Evolutionary conservation across 192 early-diverging fungal genomes (phyloP).

Genomic region (Lobosporangium transversale): DNA sequence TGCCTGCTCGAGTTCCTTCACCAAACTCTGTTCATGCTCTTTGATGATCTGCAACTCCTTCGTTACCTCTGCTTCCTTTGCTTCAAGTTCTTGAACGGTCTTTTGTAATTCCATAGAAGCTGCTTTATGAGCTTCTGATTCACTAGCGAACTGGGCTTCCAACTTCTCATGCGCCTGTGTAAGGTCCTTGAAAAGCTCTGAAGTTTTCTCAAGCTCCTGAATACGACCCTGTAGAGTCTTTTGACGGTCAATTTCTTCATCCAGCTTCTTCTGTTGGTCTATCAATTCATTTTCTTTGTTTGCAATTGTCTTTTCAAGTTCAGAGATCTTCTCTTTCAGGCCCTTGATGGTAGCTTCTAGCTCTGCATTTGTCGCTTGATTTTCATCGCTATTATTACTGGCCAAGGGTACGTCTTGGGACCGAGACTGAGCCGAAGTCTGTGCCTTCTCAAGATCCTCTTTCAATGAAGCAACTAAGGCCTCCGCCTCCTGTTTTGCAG

Average conservation of each 20-base stretch:
- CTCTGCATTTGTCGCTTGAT: background rate
- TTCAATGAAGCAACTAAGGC: slow-evolving; percentile 25
- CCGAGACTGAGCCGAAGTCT: no score
- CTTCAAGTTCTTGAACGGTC: slow-evolving; percentile 9
- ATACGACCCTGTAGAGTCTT: slow-evolving; percentile 18
- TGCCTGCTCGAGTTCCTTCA: slow-evolving; percentile 46
- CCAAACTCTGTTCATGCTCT: slow-evolving; percentile 13
- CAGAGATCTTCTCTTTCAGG: slow-evolving; percentile 17
- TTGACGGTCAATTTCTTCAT: slow-evolving; percentile 17
- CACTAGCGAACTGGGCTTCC: background rate
- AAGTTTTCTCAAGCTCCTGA: slow-evolving; percentile 20
- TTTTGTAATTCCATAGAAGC: background rate
- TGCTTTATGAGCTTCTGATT: background rate
- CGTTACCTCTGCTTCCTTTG: slow-evolving; percentile 9
- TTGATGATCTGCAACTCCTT: slow-evolving; percentile 14
- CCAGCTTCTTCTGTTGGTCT: slow-evolving; percentile 11
- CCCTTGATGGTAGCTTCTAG: slow-evolving; percentile 1
- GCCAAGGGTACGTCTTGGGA: background rate
- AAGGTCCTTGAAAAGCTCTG: background rate
- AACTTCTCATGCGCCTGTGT: slow-evolving; percentile 22
- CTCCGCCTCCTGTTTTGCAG: slow-evolving; percentile 47
- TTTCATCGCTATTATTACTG: background rate
- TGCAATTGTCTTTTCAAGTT: slow-evolving; percentile 20
- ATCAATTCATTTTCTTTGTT: slow-evolving; percentile 13
- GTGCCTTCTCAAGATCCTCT: slow-evolving; percentile 35